phyloP scores from a whole-genome alignment of 2,329 filamentous ascomycete species.

The Lachnellula cervina region DNA sequence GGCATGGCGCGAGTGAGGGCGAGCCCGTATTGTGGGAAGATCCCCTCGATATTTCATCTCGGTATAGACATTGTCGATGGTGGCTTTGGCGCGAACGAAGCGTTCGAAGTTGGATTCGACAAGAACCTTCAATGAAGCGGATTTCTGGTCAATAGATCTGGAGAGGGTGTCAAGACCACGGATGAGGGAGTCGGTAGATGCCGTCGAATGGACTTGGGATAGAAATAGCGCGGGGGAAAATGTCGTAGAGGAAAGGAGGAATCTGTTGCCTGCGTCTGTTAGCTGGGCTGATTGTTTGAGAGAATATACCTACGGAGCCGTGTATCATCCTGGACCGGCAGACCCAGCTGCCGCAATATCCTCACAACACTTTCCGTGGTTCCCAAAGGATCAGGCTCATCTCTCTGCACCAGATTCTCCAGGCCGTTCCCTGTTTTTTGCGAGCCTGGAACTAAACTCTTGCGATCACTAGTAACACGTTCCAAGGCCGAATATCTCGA shows the following conservation, averaged over 20 bases:
- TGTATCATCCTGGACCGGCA: slow-evolving; percentile 79
- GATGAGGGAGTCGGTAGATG: slow-evolving; percentile 75
- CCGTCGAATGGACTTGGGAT: slow-evolving; percentile 82
- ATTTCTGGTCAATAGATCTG: slow-evolving; percentile 94
- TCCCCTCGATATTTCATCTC: slow-evolving; percentile 84
- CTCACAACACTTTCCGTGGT: slow-evolving; percentile 80
- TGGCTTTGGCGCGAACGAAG: slow-evolving; percentile 94
- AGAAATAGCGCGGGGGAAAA: slow-evolving; percentile 92
- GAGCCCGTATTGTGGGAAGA: slow-evolving; percentile 34
- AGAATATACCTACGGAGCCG: slow-evolving; percentile 58
- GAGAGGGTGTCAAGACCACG: slow-evolving; percentile 81
- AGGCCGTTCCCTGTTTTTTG: slow-evolving; percentile 64
- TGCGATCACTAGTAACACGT: slow-evolving; percentile 63
- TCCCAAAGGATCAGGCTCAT: slow-evolving; percentile 91
- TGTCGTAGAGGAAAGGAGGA: slow-evolving; percentile 89
- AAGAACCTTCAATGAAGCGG: slow-evolving; percentile 88
- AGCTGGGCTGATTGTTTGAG: slow-evolving; percentile 9
- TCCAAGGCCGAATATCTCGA: slow-evolving; percentile 84
- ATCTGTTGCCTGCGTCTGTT: slow-evolving; percentile 66
- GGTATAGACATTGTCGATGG: slow-evolving; percentile 96
- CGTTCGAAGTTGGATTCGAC: slow-evolving; percentile 98
- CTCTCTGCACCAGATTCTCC: slow-evolving; percentile 77
- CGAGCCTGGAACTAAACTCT: slow-evolving; percentile 59
- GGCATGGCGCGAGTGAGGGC: slow-evolving; percentile 32
- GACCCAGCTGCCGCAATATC: slow-evolving; percentile 68